Evolutionary conservation across 1,284 basidiomycete species (phyloP).

Genomic region (Hypsizygus ulmarius): DNA sequence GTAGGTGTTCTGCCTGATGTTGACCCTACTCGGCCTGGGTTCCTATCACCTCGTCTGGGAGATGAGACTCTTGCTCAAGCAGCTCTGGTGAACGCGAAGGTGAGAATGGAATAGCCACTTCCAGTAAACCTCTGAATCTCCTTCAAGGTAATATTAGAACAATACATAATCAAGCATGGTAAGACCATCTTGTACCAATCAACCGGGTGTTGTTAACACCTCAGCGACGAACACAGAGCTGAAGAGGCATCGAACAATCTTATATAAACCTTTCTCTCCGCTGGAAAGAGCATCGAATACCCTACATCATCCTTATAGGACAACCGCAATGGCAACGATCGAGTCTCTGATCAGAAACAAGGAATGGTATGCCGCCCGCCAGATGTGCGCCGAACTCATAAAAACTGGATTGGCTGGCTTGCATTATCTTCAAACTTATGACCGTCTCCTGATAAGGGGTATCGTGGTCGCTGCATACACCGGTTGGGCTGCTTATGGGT

Average conservation of each 20-base stretch:
- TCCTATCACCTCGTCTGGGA: constrained; percentile 39
- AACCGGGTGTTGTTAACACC: not conserved
- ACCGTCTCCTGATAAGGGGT: constrained; percentile 67
- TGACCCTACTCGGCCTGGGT: constrained; percentile 55
- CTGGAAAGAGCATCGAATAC: constrained; percentile 27
- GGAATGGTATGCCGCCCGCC: constrained; percentile 51
- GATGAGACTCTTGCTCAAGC: constrained; percentile 46
- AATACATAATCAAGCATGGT: constrained; percentile 81
- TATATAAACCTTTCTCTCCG: constrained; percentile 61
- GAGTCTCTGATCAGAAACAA: constrained; percentile 42
- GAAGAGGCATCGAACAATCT: constrained; percentile 55
- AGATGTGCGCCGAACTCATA: constrained; percentile 54
- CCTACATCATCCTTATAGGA: constrained; percentile 19
- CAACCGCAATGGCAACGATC: constrained; percentile 37
- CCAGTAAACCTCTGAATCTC: not conserved
- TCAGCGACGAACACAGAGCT: constrained; percentile 41
- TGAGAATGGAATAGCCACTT: constrained; percentile 20
- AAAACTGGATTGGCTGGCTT: constrained; percentile 61
- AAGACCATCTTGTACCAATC: constrained; percentile 13
- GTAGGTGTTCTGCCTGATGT: constrained; percentile 74
- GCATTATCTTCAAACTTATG: constrained; percentile 85
- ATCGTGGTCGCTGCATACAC: constrained; percentile 75
- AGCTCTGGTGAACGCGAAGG: constrained; percentile 71
- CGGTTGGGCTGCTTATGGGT: constrained; percentile 74
- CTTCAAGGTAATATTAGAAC: constrained; percentile 66